Percentiles rank a stretch among this genome's conserved stretches.
Conservation (phyloP, 2,329 filamentous ascomycete genomes). For the Paecilomyces sp. region DNA sequence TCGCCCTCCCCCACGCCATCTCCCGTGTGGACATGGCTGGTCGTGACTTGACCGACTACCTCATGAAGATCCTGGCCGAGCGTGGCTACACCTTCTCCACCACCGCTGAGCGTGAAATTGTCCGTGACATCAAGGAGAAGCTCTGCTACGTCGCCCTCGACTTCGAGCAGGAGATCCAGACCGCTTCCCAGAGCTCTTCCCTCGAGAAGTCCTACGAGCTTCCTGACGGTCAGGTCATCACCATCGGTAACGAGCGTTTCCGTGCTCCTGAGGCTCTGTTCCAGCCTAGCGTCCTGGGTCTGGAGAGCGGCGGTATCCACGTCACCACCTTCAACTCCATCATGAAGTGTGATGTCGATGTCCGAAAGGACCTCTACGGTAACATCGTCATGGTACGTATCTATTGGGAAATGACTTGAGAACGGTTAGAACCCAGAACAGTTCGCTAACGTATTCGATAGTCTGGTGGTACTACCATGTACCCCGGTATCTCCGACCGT, state of each 20-base stretch:
- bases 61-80: conserved; percentile 99
- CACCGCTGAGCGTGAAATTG: conserved; percentile 99
- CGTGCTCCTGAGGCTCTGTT: conserved; percentile 98
- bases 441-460: conserved; percentile 32
- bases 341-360: conserved; percentile 99
- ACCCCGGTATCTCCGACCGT: conserved; percentile 99
- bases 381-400: conserved; percentile 98
- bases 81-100: conserved; percentile 99
- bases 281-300: conserved; percentile 96
- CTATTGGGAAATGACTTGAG: conserved; percentile 6
- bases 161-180: conserved; percentile 99
- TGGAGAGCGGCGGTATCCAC: conserved; percentile 98
- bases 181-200: conserved; percentile 94
- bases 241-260: conserved; percentile 99
- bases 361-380: conserved; percentile 99
- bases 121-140: conserved; percentile 99
- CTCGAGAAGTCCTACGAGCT: conserved; percentile 99
- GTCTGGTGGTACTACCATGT: conserved; percentile 99
- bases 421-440: background rate
- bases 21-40: conserved; percentile 99
- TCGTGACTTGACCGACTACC: conserved; percentile 99
- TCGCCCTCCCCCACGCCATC: conserved; percentile 99
- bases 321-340: conserved; percentile 99
- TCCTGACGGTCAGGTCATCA: conserved; percentile 99
- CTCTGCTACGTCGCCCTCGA: conserved; percentile 99